These are phyloP conservation scores for Phytophthora parvispora DNA, from an alignment of 352 stramenopile species.

Conservation along the genomic window DNA sequence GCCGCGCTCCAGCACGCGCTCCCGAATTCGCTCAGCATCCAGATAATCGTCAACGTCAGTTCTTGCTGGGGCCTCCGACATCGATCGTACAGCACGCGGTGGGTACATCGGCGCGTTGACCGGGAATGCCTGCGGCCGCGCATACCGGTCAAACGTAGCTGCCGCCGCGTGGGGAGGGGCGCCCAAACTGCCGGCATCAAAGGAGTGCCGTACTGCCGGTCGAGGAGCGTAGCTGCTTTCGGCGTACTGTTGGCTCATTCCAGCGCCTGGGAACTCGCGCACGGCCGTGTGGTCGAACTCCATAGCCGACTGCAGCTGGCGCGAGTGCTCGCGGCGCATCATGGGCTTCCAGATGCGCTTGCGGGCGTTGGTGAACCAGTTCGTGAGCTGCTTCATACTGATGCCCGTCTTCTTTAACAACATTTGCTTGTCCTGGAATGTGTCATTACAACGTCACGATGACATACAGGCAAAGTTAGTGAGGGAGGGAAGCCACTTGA, in stretches of 20 bases:
- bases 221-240: constrained; percentile 58
- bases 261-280: constrained; percentile 47
- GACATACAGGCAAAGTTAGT: neutral
- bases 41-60: constrained; percentile 74
- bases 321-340: constrained; percentile 88
- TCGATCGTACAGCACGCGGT: constrained; percentile 63
- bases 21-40: constrained; percentile 74
- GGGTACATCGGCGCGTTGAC: constrained; percentile 42
- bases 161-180: constrained; percentile 29
- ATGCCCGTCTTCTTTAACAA: constrained; percentile 91
- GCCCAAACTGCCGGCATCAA: constrained; percentile 73
- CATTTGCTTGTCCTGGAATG: constrained; percentile 87
- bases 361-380: constrained; percentile 92
- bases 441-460: neutral
- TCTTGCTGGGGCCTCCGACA: constrained; percentile 67
- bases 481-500: constrained; percentile 7
- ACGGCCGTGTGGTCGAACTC: constrained; percentile 71
- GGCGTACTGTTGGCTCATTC: constrained; percentile 36
- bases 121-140: constrained; percentile 33
- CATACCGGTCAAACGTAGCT: constrained; percentile 39
- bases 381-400: constrained; percentile 93
- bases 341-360: constrained; percentile 94
- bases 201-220: constrained; percentile 64
- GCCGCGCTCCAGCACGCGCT: constrained; percentile 60
- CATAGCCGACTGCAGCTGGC: constrained; percentile 77